Base-by-base conservation (phyloP, 1,139 yeast genomes). In the Pneumocystis murina region DNA sequence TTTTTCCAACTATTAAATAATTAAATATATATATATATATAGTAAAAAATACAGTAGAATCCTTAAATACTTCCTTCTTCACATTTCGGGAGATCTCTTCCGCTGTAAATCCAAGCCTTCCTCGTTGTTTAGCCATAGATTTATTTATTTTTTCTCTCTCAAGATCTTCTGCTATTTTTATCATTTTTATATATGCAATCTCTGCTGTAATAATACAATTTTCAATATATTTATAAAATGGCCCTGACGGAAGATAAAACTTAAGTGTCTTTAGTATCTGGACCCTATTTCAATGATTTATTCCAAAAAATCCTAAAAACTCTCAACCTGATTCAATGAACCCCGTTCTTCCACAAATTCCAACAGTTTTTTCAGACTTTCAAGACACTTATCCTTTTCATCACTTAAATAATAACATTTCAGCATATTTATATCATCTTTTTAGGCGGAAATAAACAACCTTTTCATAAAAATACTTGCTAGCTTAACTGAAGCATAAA, bases 171-270 rank as follows among this genome's bases (percentile, higher is more conserved):
- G 78, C 69, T 6, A 83, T 70, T 10, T 77, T 78, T 35, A 87
- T 77, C 66, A 89, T 77, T 39, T 78, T 75, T 33, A 71, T 71
- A 16, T 87, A 72, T 2, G 83, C 83, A 1, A 75, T 77, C 14
- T 79, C 79, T 0, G 84, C 82, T 14, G 75, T 73, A 5, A 84
- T 84, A 62, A 85, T 72, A 68, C 77, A 74, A 7, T 78, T 77
- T 2, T 84, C 85, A 43, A 86, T 75, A 43, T 80, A 72, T 36
- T 81, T 84, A 58, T 83, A 87, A 60, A 87, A 74, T 36, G 77
- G 77, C 0, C 84, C 75, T 0, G 85, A 89, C 0, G 96, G 96
- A 14, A 84, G 73, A 55, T 86, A 78, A 54, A 78, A 74, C 54
- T 79, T 74, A 62, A 84, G 76, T 69, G 82, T 85, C 12, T 73